Base-by-base conservation (phyloP, 805 yeast genomes). In the Wickerhamomyces subpelliculosus region DNA sequence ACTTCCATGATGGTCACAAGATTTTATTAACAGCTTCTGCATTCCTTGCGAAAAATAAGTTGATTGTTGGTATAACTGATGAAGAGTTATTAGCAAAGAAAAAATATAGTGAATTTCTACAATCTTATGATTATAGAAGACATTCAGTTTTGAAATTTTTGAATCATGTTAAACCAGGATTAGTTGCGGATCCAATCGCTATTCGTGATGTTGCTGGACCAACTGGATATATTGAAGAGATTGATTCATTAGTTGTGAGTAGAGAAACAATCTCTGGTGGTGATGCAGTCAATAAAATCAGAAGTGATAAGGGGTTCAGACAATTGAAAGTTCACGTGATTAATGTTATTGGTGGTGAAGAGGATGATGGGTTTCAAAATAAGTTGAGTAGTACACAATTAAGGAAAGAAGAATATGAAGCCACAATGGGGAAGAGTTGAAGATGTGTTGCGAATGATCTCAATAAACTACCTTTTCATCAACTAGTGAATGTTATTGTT, bases 181-280 rank as follows among this genome's bases (percentile, higher is more conserved):
- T 80, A 7, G 39, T 44, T 0, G 62, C 77, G 10, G 76, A 78
- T 22, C 62, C 81, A 2, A 72, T 71, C 36, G 76, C 81, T 45
- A 79, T 93, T 33, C 72, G 78, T 42, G 97, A 93, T 55, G 72
- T 89, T 0, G 88, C 94, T 61, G 99, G 99, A 0, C 98, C 97
- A 4, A 88, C 98, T 0, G 95, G 87, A 0, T 69, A 72, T 11
- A 69, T 83, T 2, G 68, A 70, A 12, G 80, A 78, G 35, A 85
- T 93, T 28, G 84, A 89, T 47, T 82, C 88, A 1, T 67, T 93
- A 29, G 78, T 90, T 0, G 77, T 93, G 4, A 85, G 95, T 46
- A 68, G 75, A 32, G 98, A 93, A 51, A 82, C 97, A 0, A 60
- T 68, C 0, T 55, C 68, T 9, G 97, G 97, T 2, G 97, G 85